Evolutionary conservation across 2,329 filamentous ascomycete genomes (phyloP).

Genomic region (Neonectria ditissima): DNA sequence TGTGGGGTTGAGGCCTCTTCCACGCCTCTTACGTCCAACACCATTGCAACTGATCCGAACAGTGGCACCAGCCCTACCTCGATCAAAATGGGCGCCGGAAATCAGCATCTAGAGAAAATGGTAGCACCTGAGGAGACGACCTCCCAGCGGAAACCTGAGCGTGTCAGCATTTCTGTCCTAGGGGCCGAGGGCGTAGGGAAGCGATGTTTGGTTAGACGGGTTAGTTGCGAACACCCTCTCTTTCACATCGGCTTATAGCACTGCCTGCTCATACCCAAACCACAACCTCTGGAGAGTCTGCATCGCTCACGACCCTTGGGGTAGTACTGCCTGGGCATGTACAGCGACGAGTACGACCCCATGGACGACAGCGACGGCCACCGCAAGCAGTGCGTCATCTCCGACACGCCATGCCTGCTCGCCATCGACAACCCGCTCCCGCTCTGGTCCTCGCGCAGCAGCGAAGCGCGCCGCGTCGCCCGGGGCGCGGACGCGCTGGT

Average conservation of each 20-base stretch:
- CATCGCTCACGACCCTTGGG: not conserved
- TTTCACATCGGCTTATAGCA: not conserved
- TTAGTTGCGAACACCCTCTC: slow-evolving; percentile 24
- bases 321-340: not conserved
- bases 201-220: slow-evolving; percentile 36
- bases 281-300: not conserved
- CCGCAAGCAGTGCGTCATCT: not conserved
- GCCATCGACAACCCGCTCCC: slow-evolving; percentile 12
- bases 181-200: slow-evolving; percentile 34
- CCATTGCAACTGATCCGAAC: not conserved
- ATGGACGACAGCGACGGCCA: not conserved
- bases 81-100: no score
- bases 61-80: not conserved
- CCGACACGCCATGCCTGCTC: not conserved
- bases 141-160: slow-evolving; percentile 19
- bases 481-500: slow-evolving; percentile 33
- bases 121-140: not conserved
- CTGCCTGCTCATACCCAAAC: not conserved
- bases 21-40: not conserved
- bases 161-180: slow-evolving; percentile 33
- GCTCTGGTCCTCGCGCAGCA: slow-evolving; percentile 18
- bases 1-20: not conserved
- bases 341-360: slow-evolving; percentile 1
- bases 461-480: slow-evolving; percentile 24
- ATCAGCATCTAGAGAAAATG: not conserved